Evolutionary conservation across 805 yeast species (phyloP).

Genomic region (Kluyveromyces starmeri): DNA sequence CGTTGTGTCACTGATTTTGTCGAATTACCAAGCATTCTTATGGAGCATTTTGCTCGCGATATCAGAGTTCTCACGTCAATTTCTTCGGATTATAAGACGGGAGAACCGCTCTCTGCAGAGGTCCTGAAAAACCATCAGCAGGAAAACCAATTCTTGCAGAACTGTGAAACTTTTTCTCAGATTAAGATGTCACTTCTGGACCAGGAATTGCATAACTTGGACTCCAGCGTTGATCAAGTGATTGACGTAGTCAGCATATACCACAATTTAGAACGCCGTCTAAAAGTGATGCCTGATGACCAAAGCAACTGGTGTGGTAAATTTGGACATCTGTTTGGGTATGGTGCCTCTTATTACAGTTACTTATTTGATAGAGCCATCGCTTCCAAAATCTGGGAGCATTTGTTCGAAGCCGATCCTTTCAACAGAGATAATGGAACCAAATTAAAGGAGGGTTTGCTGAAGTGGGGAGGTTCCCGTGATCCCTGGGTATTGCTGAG

Average conservation of each 20-base stretch:
- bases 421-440: conserved; percentile 67
- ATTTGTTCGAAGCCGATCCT: conserved; percentile 63
- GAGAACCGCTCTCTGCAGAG: conserved; percentile 44
- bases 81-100: conserved; percentile 61
- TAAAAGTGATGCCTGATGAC: conserved; percentile 57
- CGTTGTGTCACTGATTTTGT: conserved; percentile 95
- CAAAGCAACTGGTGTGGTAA: conserved; percentile 86
- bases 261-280: conserved; percentile 51
- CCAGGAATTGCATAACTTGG: conserved; percentile 56
- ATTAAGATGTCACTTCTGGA: conserved; percentile 85
- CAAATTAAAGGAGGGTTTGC: conserved; percentile 55
- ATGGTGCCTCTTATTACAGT: conserved; percentile 91
- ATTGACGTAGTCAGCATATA: conserved; percentile 56
- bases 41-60: conserved; percentile 88
- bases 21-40: conserved; percentile 90
- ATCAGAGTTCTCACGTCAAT: conserved; percentile 63
- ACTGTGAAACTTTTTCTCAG: conserved; percentile 78
- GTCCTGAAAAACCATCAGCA: conserved; percentile 43
- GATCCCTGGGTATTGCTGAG: conserved; percentile 86
- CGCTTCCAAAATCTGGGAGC: conserved; percentile 77
- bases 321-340: conserved; percentile 87
- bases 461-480: conserved; percentile 89
- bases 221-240: conserved; percentile 27
- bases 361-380: conserved; percentile 88
- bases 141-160: conserved; percentile 44